Evolutionary conservation across 2,329 filamentous ascomycete species (phyloP).

Genomic region (Phialophora macrospora): DNA sequence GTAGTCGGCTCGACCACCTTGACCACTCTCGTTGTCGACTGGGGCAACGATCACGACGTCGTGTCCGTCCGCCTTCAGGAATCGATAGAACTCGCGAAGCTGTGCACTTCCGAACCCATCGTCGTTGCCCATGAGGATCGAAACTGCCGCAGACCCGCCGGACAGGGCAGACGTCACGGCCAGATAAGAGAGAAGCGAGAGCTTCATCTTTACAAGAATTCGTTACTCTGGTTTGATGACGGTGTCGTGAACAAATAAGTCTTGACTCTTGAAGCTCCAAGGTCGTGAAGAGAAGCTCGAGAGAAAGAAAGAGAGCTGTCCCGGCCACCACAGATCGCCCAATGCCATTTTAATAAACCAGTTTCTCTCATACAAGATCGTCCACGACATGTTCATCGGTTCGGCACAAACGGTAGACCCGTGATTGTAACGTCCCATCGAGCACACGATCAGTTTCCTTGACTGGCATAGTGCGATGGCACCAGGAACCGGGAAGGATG

Average conservation of each 20-base stretch:
- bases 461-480: constrained; percentile 8
- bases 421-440: constrained; percentile 19
- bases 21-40: constrained; percentile 52
- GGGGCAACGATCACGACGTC: constrained; percentile 52
- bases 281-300: neutral
- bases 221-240: neutral
- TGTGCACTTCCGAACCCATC: constrained; percentile 52
- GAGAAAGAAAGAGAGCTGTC: neutral
- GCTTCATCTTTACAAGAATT: constrained; percentile 13
- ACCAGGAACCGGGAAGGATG: constrained; percentile 4
- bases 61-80: constrained; percentile 46
- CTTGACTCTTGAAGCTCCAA: constrained; percentile 10
- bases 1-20: constrained; percentile 54
- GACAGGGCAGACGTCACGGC: constrained; percentile 7
- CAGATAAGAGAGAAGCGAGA: constrained; percentile 9
- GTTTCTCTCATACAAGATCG: constrained; percentile 1
- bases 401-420: constrained; percentile 2
- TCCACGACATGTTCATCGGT: constrained; percentile 1
- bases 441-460: constrained; percentile 14
- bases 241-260: constrained; percentile 3
- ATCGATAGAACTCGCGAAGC: constrained; percentile 50
- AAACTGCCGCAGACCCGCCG: constrained; percentile 29
- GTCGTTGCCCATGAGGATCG: constrained; percentile 42
- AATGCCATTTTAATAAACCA: constrained; percentile 12
- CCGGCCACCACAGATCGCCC: neutral